Percentiles rank a stretch among this genome's conserved stretches.
Evolutionary conservation across 1,284 basidiomycete genomes (phyloP).

Genomic region (Inonotus hispidus): DNA sequence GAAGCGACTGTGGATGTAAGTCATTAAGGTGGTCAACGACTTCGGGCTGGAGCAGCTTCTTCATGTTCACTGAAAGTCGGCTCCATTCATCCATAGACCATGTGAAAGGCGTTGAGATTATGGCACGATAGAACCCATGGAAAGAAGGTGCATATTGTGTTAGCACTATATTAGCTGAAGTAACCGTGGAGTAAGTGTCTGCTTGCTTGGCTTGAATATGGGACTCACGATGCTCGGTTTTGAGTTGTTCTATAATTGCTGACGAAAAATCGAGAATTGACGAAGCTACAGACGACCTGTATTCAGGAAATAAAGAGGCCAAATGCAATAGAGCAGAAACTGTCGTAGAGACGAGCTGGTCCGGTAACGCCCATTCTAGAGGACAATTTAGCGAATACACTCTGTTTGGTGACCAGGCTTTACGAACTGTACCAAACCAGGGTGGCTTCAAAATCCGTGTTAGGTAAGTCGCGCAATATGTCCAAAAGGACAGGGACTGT

Average conservation of each 20-base stretch:
- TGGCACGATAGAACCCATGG: slow-evolving; percentile 83
- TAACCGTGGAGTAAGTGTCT: not conserved
- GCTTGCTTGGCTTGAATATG: not conserved
- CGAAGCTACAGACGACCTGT: slow-evolving; percentile 43
- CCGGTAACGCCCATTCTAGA: slow-evolving; percentile 74
- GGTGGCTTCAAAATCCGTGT: slow-evolving; percentile 69
- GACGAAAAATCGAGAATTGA: slow-evolving; percentile 58
- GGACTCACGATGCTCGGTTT: slow-evolving; percentile 47
- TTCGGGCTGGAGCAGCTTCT: slow-evolving; percentile 51
- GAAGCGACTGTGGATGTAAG: slow-evolving; percentile 55
- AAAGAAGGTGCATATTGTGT: slow-evolving; percentile 76
- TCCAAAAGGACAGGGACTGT: slow-evolving; percentile 55
- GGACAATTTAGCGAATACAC: not conserved
- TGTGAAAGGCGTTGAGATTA: slow-evolving; percentile 69
- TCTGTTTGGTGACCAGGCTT: not conserved
- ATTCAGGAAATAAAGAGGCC: slow-evolving; percentile 46
- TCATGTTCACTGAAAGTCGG: slow-evolving; percentile 47
- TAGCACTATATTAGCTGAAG: slow-evolving; percentile 61
- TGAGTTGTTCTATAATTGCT: slow-evolving; percentile 52
- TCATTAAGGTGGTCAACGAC: slow-evolving; percentile 67
- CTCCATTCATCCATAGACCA: slow-evolving; percentile 72
- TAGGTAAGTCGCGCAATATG: slow-evolving; percentile 63
- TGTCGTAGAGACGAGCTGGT: slow-evolving; percentile 73
- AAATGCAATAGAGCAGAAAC: slow-evolving; percentile 68
- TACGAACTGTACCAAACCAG: slow-evolving; percentile 68